A percentile compares a stretch with the other conserved stretches of the same genome.
Conservation (phyloP, 2,329 filamentous ascomycete species). For the Emmonsia crescens region DNA sequence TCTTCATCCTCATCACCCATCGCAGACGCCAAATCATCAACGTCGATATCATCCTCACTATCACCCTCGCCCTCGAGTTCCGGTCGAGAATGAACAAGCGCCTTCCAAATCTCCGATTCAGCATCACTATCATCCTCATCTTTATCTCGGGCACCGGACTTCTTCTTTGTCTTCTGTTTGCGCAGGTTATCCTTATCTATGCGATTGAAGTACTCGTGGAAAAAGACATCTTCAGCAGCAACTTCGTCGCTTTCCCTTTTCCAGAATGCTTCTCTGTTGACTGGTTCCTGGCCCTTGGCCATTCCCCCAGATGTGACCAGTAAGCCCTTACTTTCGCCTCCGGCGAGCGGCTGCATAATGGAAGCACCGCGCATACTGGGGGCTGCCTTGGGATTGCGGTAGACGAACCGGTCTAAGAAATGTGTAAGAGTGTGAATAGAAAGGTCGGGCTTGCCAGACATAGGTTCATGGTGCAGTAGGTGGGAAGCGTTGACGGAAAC, state of each 20-base stretch:
- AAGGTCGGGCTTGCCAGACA: slow-evolving; percentile 81
- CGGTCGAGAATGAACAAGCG: slow-evolving; percentile 68
- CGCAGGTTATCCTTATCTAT: slow-evolving; percentile 52
- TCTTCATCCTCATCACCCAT: slow-evolving; percentile 34
- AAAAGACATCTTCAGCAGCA: slow-evolving; percentile 87
- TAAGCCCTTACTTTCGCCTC: slow-evolving; percentile 49
- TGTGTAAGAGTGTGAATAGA: slow-evolving; percentile 83
- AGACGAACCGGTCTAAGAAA: slow-evolving; percentile 98
- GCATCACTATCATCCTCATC: slow-evolving; percentile 45
- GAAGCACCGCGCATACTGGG: slow-evolving; percentile 62
- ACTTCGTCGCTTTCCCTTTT: slow-evolving; percentile 80
- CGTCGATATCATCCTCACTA: slow-evolving; percentile 48
- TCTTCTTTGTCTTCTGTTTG: slow-evolving; percentile 47
- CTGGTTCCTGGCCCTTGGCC: slow-evolving; percentile 49
- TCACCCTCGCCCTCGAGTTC: slow-evolving; percentile 58
- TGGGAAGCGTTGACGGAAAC: slow-evolving; percentile 72
- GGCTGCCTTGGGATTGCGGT: slow-evolving; percentile 72
- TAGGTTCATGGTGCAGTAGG: slow-evolving; percentile 56
- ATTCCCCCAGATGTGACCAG: slow-evolving; percentile 50
- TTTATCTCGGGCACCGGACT: slow-evolving; percentile 32
- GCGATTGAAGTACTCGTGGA: slow-evolving; percentile 89
- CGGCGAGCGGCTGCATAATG: slow-evolving; percentile 89
- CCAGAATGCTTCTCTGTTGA: slow-evolving; percentile 90
- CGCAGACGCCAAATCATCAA: slow-evolving; percentile 44
- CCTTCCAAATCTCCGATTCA: slow-evolving; percentile 79